phyloP scores from a whole-genome alignment of 208 protist species.

The Crithidia sp. region DNA sequence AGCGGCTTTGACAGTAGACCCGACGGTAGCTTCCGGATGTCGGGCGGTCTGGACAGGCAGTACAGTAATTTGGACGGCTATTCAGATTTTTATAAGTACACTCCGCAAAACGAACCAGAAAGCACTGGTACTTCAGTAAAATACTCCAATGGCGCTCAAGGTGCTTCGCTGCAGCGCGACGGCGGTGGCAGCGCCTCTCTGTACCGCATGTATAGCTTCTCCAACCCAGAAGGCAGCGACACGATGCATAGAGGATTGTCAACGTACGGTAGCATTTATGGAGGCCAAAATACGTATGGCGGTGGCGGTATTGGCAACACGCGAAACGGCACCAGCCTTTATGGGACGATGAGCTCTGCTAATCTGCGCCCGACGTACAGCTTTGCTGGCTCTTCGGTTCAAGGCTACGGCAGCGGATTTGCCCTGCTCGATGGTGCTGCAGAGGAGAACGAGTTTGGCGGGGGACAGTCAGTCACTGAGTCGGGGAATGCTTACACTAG shows the following conservation, averaged over 20 bases:
- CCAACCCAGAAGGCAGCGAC: not conserved
- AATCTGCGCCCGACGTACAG: conserved; percentile 13
- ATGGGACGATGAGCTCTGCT: conserved; percentile 5
- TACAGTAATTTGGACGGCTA: conserved; percentile 1
- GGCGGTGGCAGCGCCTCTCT: not conserved
- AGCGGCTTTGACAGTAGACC: conserved; percentile 9
- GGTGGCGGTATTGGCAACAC: not conserved
- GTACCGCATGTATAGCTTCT: conserved; percentile 18
- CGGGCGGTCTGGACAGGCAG: not conserved
- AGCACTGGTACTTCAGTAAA: no score
- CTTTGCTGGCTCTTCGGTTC: conserved; percentile 3
- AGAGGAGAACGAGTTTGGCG: conserved; percentile 11
- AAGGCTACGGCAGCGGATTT: conserved; percentile 9
- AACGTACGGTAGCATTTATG: conserved; percentile 8
- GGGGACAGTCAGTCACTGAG: not conserved
- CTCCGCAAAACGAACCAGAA: not conserved
- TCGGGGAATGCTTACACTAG: not conserved
- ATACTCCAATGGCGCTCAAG: not conserved
- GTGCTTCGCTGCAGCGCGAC: not conserved
- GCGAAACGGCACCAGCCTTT: not conserved
- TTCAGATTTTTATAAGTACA: not conserved
- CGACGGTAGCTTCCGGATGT: not conserved
- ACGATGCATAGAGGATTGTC: not conserved
- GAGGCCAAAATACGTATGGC: conserved; percentile 7
- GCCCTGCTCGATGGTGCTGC: not conserved